Evolutionary conservation across 306 rosid species (phyloP).

Genomic region (Argentina anserina): DNA sequence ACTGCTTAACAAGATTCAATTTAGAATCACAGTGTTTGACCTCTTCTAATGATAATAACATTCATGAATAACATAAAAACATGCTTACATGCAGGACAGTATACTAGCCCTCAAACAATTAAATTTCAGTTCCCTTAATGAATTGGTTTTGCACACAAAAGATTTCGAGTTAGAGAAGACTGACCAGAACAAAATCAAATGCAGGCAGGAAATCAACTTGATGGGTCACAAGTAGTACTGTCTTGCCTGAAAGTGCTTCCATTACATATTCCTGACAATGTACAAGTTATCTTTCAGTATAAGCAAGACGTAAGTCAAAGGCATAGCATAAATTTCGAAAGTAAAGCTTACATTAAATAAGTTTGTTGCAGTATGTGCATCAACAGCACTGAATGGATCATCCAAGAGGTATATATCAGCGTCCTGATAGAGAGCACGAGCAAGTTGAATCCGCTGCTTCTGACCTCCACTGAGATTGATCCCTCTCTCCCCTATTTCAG

Average conservation of each 20-base stretch:
- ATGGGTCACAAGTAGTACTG: conserved; percentile 87
- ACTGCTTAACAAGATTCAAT: conserved; percentile 26
- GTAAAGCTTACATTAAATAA: conserved; percentile 58
- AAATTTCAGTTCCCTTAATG: no score
- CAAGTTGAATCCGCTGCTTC: conserved; percentile 92
- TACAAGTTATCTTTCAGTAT: conserved; percentile 19
- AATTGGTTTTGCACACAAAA: neutral
- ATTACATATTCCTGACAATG: conserved; percentile 65
- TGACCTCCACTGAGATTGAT: conserved; percentile 97
- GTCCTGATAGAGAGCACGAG: conserved; percentile 87
- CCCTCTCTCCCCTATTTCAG: conserved; percentile 97
- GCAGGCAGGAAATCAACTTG: conserved; percentile 96
- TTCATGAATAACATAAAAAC: neutral
- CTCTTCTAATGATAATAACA: neutral
- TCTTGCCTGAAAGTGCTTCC: conserved; percentile 72
- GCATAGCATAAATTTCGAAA: neutral
- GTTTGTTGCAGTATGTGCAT: conserved; percentile 85
- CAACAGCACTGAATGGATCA: conserved; percentile 97
- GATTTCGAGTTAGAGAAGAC: conserved; percentile 20
- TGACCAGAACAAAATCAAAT: conserved; percentile 75
- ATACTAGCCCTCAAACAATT: neutral
- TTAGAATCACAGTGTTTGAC: conserved; percentile 4
- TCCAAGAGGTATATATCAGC: conserved; percentile 91
- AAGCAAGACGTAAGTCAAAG: neutral
- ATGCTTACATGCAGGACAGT: neutral